A percentile compares a stretch with the other conserved stretches of the same genome.
Conservation (phyloP, 345 rosid species). For the Aquilaria malaccensis region DNA sequence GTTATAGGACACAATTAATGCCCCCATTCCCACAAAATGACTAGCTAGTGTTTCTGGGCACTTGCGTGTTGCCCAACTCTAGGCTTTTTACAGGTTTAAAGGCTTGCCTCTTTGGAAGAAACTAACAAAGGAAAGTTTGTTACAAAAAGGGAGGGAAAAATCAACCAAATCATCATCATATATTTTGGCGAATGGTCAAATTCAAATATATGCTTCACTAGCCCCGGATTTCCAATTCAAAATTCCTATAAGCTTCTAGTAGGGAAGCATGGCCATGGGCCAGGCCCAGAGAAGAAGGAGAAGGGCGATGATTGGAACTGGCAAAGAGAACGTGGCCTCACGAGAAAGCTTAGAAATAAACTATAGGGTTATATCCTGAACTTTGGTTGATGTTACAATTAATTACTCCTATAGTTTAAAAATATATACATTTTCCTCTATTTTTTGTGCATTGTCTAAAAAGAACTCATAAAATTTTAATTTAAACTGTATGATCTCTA, state of each 20-base stretch:
- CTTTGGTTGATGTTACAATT: too few species aligned
- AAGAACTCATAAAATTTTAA: conserved; percentile 9
- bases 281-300: background rate
- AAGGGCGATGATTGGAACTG: conserved; percentile 6
- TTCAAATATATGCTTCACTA: background rate
- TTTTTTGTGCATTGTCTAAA: background rate
- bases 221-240: background rate
- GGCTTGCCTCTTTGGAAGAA: too few species aligned
- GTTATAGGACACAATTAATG: too few species aligned
- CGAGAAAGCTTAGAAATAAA: conserved; percentile 15
- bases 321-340: conserved; percentile 8
- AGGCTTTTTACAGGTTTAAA: too few species aligned
- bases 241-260: background rate
- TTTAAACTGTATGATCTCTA: conserved; percentile 1
- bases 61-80: too few species aligned
- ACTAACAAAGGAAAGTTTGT: background rate
- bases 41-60: too few species aligned
- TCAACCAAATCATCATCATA: background rate
- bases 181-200: background rate
- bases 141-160: background rate
- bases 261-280: background rate
- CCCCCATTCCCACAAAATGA: too few species aligned
- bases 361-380: background rate
- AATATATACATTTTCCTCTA: background rate
- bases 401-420: background rate